A percentile compares a stretch with the other conserved stretches of the same genome.
These are phyloP conservation scores for Mycena kentingensis DNA, from an alignment of 768 basidiomycete species.

Conservation along the genomic window DNA sequence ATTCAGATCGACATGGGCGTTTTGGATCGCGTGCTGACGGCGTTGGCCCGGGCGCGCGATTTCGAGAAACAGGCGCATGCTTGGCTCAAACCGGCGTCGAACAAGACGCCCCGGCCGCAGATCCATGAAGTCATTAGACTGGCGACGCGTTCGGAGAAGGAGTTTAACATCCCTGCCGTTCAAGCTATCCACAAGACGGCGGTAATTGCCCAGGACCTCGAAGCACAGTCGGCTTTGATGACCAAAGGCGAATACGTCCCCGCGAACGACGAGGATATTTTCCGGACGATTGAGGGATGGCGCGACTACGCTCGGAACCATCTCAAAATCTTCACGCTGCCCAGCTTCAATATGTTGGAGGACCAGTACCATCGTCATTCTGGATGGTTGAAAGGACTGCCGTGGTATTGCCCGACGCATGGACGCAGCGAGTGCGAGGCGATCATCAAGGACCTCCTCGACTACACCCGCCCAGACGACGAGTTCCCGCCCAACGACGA, in stretches of 20 bases:
- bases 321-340: conserved; percentile 71
- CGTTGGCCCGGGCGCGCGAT: conserved; percentile 71
- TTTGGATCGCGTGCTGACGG: conserved; percentile 62
- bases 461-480: conserved; percentile 73
- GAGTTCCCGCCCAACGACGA: conserved; percentile 79
- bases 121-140: conserved; percentile 71
- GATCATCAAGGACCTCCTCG: conserved; percentile 75
- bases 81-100: conserved; percentile 64
- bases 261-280: conserved; percentile 61
- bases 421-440: conserved; percentile 60
- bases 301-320: conserved; percentile 69
- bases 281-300: conserved; percentile 76
- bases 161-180: conserved; percentile 70
- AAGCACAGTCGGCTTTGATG: conserved; percentile 73
- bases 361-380: conserved; percentile 66
- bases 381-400: conserved; percentile 72
- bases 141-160: conserved; percentile 71
- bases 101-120: conserved; percentile 54
- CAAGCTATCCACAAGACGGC: conserved; percentile 67
- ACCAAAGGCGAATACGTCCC: conserved; percentile 59
- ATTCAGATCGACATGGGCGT: conserved; percentile 73
- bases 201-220: conserved; percentile 77
- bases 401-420: conserved; percentile 79
- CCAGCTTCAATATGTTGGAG: conserved; percentile 72
- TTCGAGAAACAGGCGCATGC: conserved; percentile 76